Evolutionary conservation across 1,284 basidiomycete species (phyloP).

Genomic region (Heterobasidion irregulare): DNA sequence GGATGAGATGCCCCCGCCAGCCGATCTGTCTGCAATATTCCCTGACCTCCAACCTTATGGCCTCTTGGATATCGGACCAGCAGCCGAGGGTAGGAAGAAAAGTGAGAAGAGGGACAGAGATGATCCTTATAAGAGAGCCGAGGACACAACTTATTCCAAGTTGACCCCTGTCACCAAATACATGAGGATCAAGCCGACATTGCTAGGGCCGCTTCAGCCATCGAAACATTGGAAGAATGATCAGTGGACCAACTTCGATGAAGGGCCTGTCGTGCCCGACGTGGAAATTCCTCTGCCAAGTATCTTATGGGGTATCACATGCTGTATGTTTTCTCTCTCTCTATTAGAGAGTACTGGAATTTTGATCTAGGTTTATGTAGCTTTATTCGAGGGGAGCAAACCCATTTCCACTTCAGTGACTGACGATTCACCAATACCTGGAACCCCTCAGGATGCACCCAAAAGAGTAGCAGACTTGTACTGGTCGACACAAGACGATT

Average conservation of each 20-base stretch:
- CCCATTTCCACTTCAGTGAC: slow-evolving; percentile 8
- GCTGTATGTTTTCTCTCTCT: slow-evolving; percentile 26
- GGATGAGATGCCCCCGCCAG: slow-evolving; percentile 25
- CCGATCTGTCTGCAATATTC: slow-evolving; percentile 51
- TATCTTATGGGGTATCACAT: slow-evolving; percentile 36
- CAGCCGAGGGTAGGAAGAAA: slow-evolving; percentile 39
- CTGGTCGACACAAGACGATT: slow-evolving; percentile 79
- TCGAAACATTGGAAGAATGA: slow-evolving; percentile 52
- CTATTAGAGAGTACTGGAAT: background rate
- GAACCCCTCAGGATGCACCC: slow-evolving; percentile 30
- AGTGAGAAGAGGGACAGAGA: slow-evolving; percentile 41
- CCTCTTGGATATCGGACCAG: slow-evolving; percentile 38
- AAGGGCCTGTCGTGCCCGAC: slow-evolving; percentile 41
- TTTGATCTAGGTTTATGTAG: slow-evolving; percentile 20
- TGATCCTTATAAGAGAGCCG: slow-evolving; percentile 59
- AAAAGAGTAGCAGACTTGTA: slow-evolving; percentile 49
- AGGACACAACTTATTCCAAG: slow-evolving; percentile 61
- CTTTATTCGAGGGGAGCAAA: slow-evolving; percentile 44
- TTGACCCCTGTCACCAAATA: slow-evolving; percentile 57
- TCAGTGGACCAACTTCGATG: slow-evolving; percentile 42
- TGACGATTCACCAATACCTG: slow-evolving; percentile 16
- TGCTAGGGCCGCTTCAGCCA: slow-evolving; percentile 62
- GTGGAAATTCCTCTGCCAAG: slow-evolving; percentile 28
- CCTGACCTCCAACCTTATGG: slow-evolving; percentile 51
- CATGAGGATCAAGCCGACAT: slow-evolving; percentile 60